Evolutionary conservation across 306 rosid species (phyloP), one percentile per base, ranked within the genome.

Genomic region (Mimosa pudica): DNA sequence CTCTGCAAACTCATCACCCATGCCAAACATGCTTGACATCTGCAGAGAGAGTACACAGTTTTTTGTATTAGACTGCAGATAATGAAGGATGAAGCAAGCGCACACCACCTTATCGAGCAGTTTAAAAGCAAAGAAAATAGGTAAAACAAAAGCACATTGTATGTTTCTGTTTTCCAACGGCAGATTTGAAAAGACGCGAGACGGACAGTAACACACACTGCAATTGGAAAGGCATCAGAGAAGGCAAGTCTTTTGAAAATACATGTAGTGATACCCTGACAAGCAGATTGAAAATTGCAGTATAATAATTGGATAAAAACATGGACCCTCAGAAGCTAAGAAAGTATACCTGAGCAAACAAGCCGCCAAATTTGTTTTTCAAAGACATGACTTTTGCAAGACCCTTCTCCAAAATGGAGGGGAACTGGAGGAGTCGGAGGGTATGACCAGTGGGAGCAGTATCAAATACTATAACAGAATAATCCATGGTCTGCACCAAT

Each of bases 361-460:
- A 62, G 42, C 97, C 99, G 5, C 99, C 99, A 82, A 96, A 96
- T 87, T 88, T 96, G 86, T 77, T 96, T 88, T 91, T 96, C 92
- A 96, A 89, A 75, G 99, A 86, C 98, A 96, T 96, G 77, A 96
- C 55, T 84, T 96, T 96, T 6, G 98, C 81, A 58, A 96, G 97
- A 60, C 99, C 99, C 88, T 93, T 96, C 85, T 96, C 99, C 78
- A 96, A 80, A 79, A 95, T 93, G 8, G 99, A 83, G 58, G 99
- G 99, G 84, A 96, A 96, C 84, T 96, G 99, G 92, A 96, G 83
- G 24, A 96, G 81, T 61, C 99, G 89, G 54, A 96, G 97, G 4
- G 99, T 96, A 84, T 93, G 99, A 64, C 99, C 98, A 70, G 99
- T 96, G 82, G 99, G 99, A 82, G 99, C 99, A 70, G 99, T 96